These are phyloP conservation scores for Lizonia empirigonia DNA, from an alignment of 2,329 filamentous ascomycete species.

Conservation along the genomic window DNA sequence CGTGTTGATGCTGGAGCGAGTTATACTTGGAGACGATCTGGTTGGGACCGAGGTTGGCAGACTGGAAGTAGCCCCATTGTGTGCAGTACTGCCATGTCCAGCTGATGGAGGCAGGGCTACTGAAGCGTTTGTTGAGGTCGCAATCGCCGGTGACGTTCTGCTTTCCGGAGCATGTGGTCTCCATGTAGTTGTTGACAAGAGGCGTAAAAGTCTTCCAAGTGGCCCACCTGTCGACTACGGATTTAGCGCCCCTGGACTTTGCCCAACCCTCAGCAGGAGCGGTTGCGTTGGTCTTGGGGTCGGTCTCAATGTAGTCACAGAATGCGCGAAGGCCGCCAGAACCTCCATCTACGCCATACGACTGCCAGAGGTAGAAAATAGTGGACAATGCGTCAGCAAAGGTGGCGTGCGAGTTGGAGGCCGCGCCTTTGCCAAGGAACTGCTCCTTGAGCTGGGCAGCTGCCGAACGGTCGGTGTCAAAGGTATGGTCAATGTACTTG, in stretches of 20 bases:
- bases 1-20: constrained; percentile 51
- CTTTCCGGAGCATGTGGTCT: constrained; percentile 50
- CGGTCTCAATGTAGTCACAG: constrained; percentile 56
- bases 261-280: constrained; percentile 53
- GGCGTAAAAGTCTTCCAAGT: constrained; percentile 47
- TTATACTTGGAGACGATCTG: constrained; percentile 57
- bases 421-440: constrained; percentile 56
- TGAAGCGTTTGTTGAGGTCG: constrained; percentile 44
- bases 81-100: constrained; percentile 62
- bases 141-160: constrained; percentile 41
- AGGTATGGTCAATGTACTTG: constrained; percentile 55
- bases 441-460: constrained; percentile 53
- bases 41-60: constrained; percentile 55
- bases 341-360: constrained; percentile 50
- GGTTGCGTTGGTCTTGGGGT: constrained; percentile 44
- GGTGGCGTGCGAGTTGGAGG: constrained; percentile 53
- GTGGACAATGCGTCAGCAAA: constrained; percentile 54
- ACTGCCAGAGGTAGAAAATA: constrained; percentile 53
- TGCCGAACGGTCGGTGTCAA: constrained; percentile 42
- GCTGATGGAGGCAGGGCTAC: constrained; percentile 48
- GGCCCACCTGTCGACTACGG: constrained; percentile 51
- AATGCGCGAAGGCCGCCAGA: constrained; percentile 47
- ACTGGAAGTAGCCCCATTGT: constrained; percentile 58
- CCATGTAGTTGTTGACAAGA: constrained; percentile 48
- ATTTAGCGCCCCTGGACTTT: constrained; percentile 48